Base-by-base conservation (phyloP, 805 yeast genomes). In the Hyphopichia homilentoma region DNA sequence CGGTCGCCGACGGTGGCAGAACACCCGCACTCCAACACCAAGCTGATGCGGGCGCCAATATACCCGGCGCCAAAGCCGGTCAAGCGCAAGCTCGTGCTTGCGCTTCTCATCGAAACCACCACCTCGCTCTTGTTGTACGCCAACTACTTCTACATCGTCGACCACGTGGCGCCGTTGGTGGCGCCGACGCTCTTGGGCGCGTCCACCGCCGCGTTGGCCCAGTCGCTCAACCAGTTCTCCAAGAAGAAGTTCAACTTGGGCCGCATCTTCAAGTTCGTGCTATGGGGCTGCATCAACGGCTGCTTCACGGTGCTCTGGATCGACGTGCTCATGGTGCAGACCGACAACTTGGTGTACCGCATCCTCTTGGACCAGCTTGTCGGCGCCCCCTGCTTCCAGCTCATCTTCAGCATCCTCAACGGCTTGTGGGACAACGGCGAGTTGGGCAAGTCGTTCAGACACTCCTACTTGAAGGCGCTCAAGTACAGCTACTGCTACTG, bases 261-360 rank as follows among this genome's bases (percentile, higher is more conserved):
- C 35, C 48, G 56, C 21, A 50, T 47, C 30, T 40, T 60, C 34
- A 79, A 79, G 45, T 79, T 79, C 41, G 47, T 65, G 35, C 48
- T 70, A 2, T 79, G 84, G 84, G 86, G 86, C 12, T 52, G 65
- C 8, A 56, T 79, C 28, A 78, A 78, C 49, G 85, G 84, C 2
- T 45, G 66, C 12, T 51, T 77, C 30, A 72, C 79, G 4, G 67
- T 64, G 6, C 45, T 72, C 11, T 79, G 84, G 84, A 68, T 79
- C 22, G 73, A 72, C 27, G 39, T 68, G 16, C 51, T 79, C 25
- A 46, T 72, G 5, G 31, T 41, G 3, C 52, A 52, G 5, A 44
- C 72, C 19, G 70, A 68, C 7, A 53, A 55, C 28, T 42, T 57
- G 2, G 15, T 59, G 4, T 42, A 55, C 34, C 57, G 78, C 32